Evolutionary conservation across 108 stramenopile species (phyloP), one percentile per base, ranked within the genome.

Genomic region (Nitzschia palea): DNA sequence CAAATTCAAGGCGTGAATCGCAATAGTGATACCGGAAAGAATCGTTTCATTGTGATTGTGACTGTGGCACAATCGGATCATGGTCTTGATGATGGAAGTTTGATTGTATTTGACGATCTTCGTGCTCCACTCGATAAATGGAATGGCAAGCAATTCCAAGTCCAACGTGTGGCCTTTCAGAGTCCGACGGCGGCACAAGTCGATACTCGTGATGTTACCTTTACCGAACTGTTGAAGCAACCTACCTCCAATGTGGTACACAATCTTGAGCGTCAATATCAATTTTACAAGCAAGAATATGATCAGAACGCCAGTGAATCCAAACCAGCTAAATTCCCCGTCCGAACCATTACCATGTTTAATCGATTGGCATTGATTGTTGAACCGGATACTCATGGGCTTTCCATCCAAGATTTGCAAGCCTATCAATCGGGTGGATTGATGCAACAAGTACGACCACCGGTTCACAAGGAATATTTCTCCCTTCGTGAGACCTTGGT

Each of bases 11-110:
- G 81, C 8, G 44, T 75, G 33, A 70, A 82, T 48, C 47, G 47
- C 4, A 10, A 48, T 4, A 10, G 10, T 64, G 77, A 81, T 67
- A 78, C 78, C 4, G 70, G 75, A 64, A 69, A 68, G 1, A 77
- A 79, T 31, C 67, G 71, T 17, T 64, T 79, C 36, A 83, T 88
- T 50, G 93, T 90, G 5, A 75, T 94, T 18, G 93, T 98, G 63
- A 98, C 97, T 35, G 94, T 95, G 10, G 97, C 98, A 74, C 95
- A 97, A 62, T 90, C 90, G 1, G 82, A 97, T 65, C 97, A 98
- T 81, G 96, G 97, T 51, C 65, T 99, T 28, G 95, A 94, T 53
- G 90, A 91, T 6, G 99, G 99, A 20, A 96, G 97, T 77, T 68
- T 79, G 32, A 96, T 98, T 17, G 83, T 73, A 6, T 91, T 98